Evolutionary conservation across 805 yeast genomes (phyloP).

Genomic region (Debaryomyces maramus): DNA sequence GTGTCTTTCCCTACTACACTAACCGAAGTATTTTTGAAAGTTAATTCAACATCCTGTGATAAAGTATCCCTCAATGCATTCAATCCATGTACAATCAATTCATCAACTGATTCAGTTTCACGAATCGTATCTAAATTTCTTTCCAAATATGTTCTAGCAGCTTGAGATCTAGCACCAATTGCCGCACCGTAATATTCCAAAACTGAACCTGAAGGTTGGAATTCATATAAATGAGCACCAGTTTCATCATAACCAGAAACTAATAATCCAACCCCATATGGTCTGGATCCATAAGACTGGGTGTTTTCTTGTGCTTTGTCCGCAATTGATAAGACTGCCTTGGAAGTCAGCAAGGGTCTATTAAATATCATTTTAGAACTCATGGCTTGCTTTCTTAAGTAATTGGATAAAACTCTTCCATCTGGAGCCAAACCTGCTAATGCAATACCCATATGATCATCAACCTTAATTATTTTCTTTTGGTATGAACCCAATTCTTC

Average conservation of each 20-base stretch:
- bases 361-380: conserved; percentile 80
- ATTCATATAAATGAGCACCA: conserved; percentile 93
- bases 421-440: conserved; percentile 98
- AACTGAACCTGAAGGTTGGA: conserved; percentile 93
- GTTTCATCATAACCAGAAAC: conserved; percentile 89
- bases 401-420: conserved; percentile 90
- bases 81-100: conserved; percentile 81
- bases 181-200: conserved; percentile 92
- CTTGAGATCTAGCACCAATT: conserved; percentile 98
- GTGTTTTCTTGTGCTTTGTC: conserved; percentile 98
- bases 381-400: conserved; percentile 88
- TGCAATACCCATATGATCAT: conserved; percentile 91
- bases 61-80: conserved; percentile 91
- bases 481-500: conserved; percentile 98
- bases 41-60: conserved; percentile 91
- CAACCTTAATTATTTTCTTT: conserved; percentile 87
- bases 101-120: conserved; percentile 59
- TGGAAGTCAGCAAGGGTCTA: conserved; percentile 78
- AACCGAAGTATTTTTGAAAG: conserved; percentile 78
- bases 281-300: conserved; percentile 93
- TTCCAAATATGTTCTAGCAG: conserved; percentile 94
- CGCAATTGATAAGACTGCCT: conserved; percentile 83
- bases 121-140: conserved; percentile 73
- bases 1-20: conserved; percentile 87
- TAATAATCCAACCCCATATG: conserved; percentile 95